These are phyloP conservation scores for Rhodotorula sp. DNA, from an alignment of 1,284 basidiomycete species.

Conservation along the genomic window DNA sequence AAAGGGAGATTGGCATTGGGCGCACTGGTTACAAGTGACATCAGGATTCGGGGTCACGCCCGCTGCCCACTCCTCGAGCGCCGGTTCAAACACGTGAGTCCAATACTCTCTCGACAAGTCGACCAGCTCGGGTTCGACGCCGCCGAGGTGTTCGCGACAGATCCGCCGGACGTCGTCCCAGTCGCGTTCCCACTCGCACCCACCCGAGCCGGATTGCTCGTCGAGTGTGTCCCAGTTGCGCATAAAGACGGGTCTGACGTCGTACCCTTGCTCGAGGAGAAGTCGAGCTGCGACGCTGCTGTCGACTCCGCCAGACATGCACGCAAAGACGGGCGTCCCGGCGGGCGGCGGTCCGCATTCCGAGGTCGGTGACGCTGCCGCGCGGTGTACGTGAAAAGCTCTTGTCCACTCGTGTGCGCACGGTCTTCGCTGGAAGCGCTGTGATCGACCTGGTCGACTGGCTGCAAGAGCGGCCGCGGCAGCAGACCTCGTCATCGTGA, in stretches of 20 bases:
- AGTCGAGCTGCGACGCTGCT: constrained; percentile 79
- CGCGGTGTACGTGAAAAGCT: too few relatives aligned
- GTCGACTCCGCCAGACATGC: constrained; percentile 95
- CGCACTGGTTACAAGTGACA: constrained; percentile 81
- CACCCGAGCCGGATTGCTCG: constrained; percentile 55
- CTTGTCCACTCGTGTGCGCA: too few relatives aligned
- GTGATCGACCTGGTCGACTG: too few relatives aligned
- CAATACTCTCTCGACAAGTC: constrained; percentile 85
- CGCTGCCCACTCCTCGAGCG: constrained; percentile 68
- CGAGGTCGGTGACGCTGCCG: too few relatives aligned
- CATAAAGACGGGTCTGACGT: constrained; percentile 85
- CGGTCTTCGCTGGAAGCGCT: too few relatives aligned
- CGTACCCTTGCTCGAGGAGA: constrained; percentile 70
- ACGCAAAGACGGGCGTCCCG: constrained; percentile 63
- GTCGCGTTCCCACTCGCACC: constrained; percentile 93
- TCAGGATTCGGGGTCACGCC: constrained; percentile 91
- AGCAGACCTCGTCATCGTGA: too few relatives aligned
- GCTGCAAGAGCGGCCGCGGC: too few relatives aligned
- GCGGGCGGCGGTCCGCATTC: constrained; percentile 7
- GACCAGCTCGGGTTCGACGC: constrained; percentile 54
- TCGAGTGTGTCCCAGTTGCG: constrained; percentile 73
- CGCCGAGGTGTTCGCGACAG: constrained; percentile 54
- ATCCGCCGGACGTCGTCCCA: constrained; percentile 86
- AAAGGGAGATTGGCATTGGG: not conserved
- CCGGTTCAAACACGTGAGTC: constrained; percentile 81